Evolutionary conservation across 192 early-diverging fungal species (phyloP), one percentile per base, ranked within the genome.

Genomic region (Rhizophagus sp.): DNA sequence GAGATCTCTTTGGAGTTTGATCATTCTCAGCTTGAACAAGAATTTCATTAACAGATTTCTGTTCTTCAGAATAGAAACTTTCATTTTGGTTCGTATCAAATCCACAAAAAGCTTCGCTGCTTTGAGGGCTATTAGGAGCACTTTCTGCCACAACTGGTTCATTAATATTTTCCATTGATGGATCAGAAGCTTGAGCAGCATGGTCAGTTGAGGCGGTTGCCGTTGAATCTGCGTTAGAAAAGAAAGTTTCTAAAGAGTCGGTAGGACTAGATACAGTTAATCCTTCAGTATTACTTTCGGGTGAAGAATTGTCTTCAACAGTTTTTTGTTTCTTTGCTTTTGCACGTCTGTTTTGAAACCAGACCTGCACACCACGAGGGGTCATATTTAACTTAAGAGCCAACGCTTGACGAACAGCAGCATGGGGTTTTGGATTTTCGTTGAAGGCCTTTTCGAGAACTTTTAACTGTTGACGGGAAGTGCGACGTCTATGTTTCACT

Each of bases 341-440:
- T 65, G 93, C 94, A 57, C 94, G 89, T 27, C 93, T 85, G 85
- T 95, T 95, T 82, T 95, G 94, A 81, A 95, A 95, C 94, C 94
- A 95, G 57, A 94, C 92, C 83, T 94, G 93, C 72, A 95, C 92
- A 57, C 91, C 89, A 57, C 92, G 86, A 34, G 90, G 90, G 33
- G 91, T 90, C 94, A 95, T 95, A 57, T 84, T 78, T 24, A 95
- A 84, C 17, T 81, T 80, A 44, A 84, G 84, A 9, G 92, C 92
- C 66, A 95, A 86, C 30, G 83, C 79, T 78, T 86, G 87, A 75
- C 93, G 91, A 33, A 88, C 81, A 34, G 83, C 82, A 8, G 89
- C 90, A 74, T 88, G 89, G n/a, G 94, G 94, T 82, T 92, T 94
- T 24, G 93, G 92, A 50, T 91, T 92, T 30, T 87, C 84, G 74